A percentile compares a stretch with the other conserved stretches of the same genome.
These are phyloP conservation scores for Aspergillus kassunensis DNA, from an alignment of 495 filamentous ascomycete species.

Conservation along the genomic window DNA sequence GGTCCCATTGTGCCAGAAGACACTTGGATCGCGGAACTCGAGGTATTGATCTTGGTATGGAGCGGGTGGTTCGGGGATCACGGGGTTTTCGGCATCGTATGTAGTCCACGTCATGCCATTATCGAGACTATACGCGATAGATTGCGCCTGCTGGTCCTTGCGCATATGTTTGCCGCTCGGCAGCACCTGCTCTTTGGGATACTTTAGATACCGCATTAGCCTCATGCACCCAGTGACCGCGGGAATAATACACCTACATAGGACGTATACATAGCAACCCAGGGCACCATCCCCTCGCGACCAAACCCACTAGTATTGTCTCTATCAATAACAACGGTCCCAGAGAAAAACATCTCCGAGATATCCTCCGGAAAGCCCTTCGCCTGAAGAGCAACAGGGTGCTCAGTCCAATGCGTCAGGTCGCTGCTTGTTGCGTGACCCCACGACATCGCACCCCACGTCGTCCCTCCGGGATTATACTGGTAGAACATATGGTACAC, in stretches of 20 bases:
- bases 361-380: no score
- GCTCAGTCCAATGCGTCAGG: no score
- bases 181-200: not conserved
- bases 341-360: conserved; percentile 44
- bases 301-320: conserved; percentile 59
- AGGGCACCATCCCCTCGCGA: conserved; percentile 43
- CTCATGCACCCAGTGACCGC: no score
- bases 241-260: conserved; percentile 20
- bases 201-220: not conserved
- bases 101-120: conserved; percentile 49
- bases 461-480: no score
- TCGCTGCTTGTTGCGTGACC: no score
- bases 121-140: conserved; percentile 53
- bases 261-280: conserved; percentile 55
- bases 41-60: conserved; percentile 23
- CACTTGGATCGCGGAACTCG: conserved; percentile 56
- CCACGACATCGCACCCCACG: no score
- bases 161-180: conserved; percentile 13
- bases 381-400: no score
- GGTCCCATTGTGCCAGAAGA: conserved; percentile 46
- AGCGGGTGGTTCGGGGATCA: conserved; percentile 41
- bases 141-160: conserved; percentile 46
- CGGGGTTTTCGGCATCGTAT: conserved; percentile 48
- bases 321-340: conserved; percentile 46
- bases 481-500: no score